Evolutionary conservation across 2,329 filamentous ascomycete genomes (phyloP), one percentile per base, ranked within the genome.

Genomic region (Eutypella sp.): DNA sequence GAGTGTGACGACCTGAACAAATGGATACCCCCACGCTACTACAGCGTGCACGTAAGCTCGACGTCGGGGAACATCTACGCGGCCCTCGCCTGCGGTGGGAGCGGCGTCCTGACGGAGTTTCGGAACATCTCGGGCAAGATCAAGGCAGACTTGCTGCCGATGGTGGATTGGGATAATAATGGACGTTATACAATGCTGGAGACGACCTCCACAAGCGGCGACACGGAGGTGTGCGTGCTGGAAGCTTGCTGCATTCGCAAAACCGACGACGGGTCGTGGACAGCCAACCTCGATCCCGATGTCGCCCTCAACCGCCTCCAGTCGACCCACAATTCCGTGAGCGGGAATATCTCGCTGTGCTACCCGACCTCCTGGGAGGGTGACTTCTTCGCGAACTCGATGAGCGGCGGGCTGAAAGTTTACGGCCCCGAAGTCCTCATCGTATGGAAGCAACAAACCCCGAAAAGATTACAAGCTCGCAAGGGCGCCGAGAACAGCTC

Each of bases 321-420:
- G 29, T 67, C 70, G 3, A 50, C 54, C 6, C 75, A 81, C 60
- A 60, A 48, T 19, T 69, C 70, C 34, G 67, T 74, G 9, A 74
- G 71, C 44, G 75, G 74, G 6, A 41, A 56, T 25, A 53, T 78
- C 40, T 55, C 53, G 13, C 60, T 79, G 19, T 49, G 42, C 15
- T 79, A 77, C 51, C 76, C 78, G 0, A 55, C 54, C 19, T 62
- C 67, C 2, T 81, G 77, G 78, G 70, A 72, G 50, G 78, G 78
- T 13, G 51, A 52, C 18, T 58, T 79, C 27, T 49, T 49, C 9
- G 67, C 71, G 11, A 46, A 65, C 47, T 66, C 67, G 16, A 59
- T 72, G 15, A 67, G 67, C 20, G 75, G 75, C 2, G 51, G 45
- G 9, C 59, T 78, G 24, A 44, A 47, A 2, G 60, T 72, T 7